phyloP scores from a whole-genome alignment of 2,329 filamentous ascomycete genomes.

The Diaporthe amygdali region DNA sequence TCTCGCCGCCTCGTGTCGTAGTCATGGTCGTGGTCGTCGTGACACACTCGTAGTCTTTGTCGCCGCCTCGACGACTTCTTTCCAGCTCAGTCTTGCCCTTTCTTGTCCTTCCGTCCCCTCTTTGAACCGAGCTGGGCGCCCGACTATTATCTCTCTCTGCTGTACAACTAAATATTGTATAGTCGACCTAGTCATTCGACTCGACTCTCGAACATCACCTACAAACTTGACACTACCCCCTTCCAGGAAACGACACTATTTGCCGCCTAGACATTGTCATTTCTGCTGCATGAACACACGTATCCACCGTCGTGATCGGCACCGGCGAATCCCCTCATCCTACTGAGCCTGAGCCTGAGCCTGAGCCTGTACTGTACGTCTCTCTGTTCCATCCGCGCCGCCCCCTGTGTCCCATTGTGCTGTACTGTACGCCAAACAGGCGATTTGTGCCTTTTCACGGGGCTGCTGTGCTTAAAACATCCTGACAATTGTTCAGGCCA shows the following conservation, averaged over 20 bases:
- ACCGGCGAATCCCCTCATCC: slow-evolving; percentile 1
- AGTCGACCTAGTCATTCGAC: not conserved
- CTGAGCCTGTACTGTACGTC: not conserved
- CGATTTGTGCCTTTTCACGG: not conserved
- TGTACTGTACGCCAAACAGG: not conserved
- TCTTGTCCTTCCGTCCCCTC: not conserved
- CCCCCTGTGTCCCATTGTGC: not conserved
- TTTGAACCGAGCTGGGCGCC: not conserved
- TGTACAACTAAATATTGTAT: not conserved
- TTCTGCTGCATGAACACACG: slow-evolving; percentile 13
- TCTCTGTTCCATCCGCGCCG: not conserved
- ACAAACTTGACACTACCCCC: not conserved
- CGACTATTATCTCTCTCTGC: not conserved
- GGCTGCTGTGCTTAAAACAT: not conserved
- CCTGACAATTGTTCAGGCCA: not conserved
- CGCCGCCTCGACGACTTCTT: not conserved
- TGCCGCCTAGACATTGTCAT: slow-evolving; percentile 15
- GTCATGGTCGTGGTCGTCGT: not conserved
- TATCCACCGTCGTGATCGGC: slow-evolving; percentile 11
- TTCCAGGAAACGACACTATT: slow-evolving; percentile 12
- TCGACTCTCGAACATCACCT: slow-evolving; percentile 5
- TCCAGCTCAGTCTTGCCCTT: not conserved
- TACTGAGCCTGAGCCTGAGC: not conserved
- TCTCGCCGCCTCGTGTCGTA: not conserved
- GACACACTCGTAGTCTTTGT: not conserved